phyloP scores from a whole-genome alignment of 257 asterid genomes.

The Solanum sparsipilum region DNA sequence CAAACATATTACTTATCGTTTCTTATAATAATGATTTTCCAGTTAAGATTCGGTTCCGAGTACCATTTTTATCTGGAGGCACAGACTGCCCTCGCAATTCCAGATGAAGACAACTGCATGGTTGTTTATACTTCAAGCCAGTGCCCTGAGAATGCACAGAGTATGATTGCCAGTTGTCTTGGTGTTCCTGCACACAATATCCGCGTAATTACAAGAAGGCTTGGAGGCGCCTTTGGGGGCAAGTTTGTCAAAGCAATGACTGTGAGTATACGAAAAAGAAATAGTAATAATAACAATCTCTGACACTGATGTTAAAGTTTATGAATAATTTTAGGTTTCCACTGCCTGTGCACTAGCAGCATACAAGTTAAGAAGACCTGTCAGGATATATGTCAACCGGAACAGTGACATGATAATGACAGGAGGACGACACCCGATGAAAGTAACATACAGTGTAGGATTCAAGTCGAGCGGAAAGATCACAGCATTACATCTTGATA shows the following conservation, averaged over 20 bases:
- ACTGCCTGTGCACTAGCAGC: conserved; percentile 81
- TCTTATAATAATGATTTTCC: background rate
- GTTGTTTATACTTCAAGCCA: conserved; percentile 11
- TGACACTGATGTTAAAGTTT: background rate
- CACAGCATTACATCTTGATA: conserved; percentile 59
- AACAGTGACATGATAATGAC: conserved; percentile 58
- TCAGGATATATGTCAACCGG: conserved; percentile 52
- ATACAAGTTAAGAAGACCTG: conserved; percentile 54
- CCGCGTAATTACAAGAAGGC: background rate
- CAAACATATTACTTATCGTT: background rate
- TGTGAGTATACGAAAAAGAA: conserved; percentile 24
- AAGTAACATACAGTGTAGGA: conserved; percentile 57
- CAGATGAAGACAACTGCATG: conserved; percentile 80
- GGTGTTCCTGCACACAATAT: background rate
- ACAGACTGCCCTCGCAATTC: conserved; percentile 65
- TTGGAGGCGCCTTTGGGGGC: conserved; percentile 83
- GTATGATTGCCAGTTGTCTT: background rate
- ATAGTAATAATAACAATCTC: background rate
- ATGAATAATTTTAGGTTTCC: conserved; percentile 36
- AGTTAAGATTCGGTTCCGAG: conserved; percentile 57
- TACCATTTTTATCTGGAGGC: conserved; percentile 67
- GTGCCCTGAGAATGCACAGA: no score
- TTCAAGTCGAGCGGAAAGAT: conserved; percentile 58
- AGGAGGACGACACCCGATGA: conserved; percentile 81
- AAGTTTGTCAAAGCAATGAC: conserved; percentile 42